Conservation (phyloP, 768 basidiomycete genomes). For the Imleria badia region DNA sequence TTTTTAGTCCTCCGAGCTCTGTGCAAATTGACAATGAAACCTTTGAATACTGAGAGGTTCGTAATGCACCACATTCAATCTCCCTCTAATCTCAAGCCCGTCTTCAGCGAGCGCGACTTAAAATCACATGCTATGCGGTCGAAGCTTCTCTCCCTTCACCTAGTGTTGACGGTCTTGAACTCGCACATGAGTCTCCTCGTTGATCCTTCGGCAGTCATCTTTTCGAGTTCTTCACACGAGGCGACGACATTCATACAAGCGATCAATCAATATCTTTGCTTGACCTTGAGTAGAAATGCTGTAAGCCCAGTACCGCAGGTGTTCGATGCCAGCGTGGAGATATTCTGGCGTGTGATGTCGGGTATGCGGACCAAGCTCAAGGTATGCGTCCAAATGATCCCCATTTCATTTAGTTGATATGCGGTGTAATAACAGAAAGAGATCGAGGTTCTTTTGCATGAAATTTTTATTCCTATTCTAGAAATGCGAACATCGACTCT, state of each 20-base stretch:
- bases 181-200: conserved; percentile 90
- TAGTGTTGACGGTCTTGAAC: conserved; percentile 88
- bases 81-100: conserved; percentile 13
- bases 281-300: conserved; percentile 91
- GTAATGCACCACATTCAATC: conserved; percentile 16
- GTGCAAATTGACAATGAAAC: conserved; percentile 98
- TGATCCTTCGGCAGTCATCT: conserved; percentile 85
- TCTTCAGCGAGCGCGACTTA: conserved; percentile 82
- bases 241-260: conserved; percentile 90
- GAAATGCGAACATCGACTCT: conserved; percentile 97
- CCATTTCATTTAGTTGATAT: conserved; percentile 8
- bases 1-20: conserved; percentile 96
- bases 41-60: conserved; percentile 89
- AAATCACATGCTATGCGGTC: conserved; percentile 98
- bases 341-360: conserved; percentile 95
- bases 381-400: conserved; percentile 40
- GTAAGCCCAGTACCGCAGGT: conserved; percentile 95
- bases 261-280: conserved; percentile 92
- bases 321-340: conserved; percentile 97
- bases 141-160: conserved; percentile 90
- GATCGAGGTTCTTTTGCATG: conserved; percentile 96
- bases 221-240: conserved; percentile 86
- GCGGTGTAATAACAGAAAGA: conserved; percentile 70
- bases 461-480: conserved; percentile 97
- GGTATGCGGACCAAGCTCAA: conserved; percentile 96